Percentiles rank a stretch among this genome's conserved stretches.
phyloP scores from a whole-genome alignment of 2,329 filamentous ascomycete genomes.

The Eutypa lata region DNA sequence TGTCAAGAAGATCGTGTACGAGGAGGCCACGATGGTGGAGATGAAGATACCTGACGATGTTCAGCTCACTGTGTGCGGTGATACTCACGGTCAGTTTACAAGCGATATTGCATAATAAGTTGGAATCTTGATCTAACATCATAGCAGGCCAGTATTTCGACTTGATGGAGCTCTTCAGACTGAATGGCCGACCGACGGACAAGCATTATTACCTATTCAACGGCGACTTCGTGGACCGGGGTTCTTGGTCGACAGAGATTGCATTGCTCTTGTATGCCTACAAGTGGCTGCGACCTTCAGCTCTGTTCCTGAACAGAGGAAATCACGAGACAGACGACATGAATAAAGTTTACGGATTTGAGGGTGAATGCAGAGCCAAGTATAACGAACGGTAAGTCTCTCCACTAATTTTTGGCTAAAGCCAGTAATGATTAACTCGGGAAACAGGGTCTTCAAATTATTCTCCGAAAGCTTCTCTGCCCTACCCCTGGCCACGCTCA shows the following conservation, averaged over 20 bases:
- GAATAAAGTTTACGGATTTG: slow-evolving; percentile 98
- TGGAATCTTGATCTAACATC: slow-evolving; percentile 14
- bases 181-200: slow-evolving; percentile 81
- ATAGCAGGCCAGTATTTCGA: slow-evolving; percentile 91
- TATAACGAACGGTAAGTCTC: slow-evolving; percentile 72
- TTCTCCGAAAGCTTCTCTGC: slow-evolving; percentile 99
- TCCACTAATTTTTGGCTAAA: background rate
- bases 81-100: slow-evolving; percentile 75
- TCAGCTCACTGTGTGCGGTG: slow-evolving; percentile 89
- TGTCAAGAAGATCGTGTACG: slow-evolving; percentile 83
- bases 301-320: slow-evolving; percentile 93
- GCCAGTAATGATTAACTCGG: slow-evolving; percentile 13
- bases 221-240: slow-evolving; percentile 95
- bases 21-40: slow-evolving; percentile 97
- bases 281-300: slow-evolving; percentile 87
- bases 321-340: slow-evolving; percentile 99
- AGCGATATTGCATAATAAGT: background rate
- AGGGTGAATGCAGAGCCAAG: slow-evolving; percentile 97
- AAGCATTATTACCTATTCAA: slow-evolving; percentile 97
- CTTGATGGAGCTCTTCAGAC: slow-evolving; percentile 89
- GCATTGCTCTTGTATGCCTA: slow-evolving; percentile 90
- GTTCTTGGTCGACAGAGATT: slow-evolving; percentile 98
- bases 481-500: slow-evolving; percentile 83
- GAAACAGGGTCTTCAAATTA: slow-evolving; percentile 76
- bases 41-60: slow-evolving; percentile 74